Evolutionary conservation across 2,329 filamentous ascomycete genomes (phyloP), one percentile per base, ranked within the genome.

Genomic region (Neofusicoccum kwambonambiense): DNA sequence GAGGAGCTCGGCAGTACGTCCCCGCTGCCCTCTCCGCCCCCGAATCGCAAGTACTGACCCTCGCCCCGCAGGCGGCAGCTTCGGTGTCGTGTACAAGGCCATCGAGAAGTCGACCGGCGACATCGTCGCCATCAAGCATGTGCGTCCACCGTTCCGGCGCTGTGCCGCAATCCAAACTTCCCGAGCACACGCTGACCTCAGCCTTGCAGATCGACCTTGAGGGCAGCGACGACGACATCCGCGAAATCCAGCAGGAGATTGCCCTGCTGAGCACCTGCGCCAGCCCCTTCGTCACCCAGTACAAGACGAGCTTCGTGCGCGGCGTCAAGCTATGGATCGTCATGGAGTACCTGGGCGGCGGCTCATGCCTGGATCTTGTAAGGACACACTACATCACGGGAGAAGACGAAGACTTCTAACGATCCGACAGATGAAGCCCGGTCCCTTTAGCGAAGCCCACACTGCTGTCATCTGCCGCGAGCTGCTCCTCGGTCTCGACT

Each of bases 281-380:
- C 70, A 97, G 93, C 76, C 90, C 91, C 54, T 96, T 90, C 77
- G 93, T 99, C 70, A 98, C 95, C 15, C 91, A 96, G 76, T 99
- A 99, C 84, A 96, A 93, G 77, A 91, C 92, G 22, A 97, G 93
- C 75, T 99, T 98, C 77, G 86, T 98, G n/a, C 88, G 92, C 70
- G 95, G 95, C 31, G 91, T 93, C 76, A 99, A 98, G 80, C 82
- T 99, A 82, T 99, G 95, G 95, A 99, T 99, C 74, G 92, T 98
- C 65, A 99, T 99, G 95, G 95, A 99, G 78, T 99, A 90, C 74
- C 82, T 99, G 11, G 95, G 95, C 5, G 95, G 95, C 68, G 95
- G 95, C 45, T 98, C 95, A 17, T 97, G 95, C 76, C 84, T 97
- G 69, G 95, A 99, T 77, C 78, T 99, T 82, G 62, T 64, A 37